Evolutionary conservation across 352 stramenopile species (phyloP).

Genomic region (Phytophthora quininea): DNA sequence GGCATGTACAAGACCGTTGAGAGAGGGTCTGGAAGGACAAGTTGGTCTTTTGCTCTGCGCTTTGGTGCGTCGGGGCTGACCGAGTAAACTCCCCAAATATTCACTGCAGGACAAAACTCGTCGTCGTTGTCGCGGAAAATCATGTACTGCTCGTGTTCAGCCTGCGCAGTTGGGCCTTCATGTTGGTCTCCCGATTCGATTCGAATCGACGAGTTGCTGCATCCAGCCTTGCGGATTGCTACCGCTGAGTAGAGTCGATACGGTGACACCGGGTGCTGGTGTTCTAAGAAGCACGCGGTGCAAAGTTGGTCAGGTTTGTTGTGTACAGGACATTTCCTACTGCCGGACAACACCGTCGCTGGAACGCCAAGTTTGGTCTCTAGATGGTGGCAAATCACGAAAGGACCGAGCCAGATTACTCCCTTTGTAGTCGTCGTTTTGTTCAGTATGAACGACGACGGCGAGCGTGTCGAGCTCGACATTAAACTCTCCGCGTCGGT

Average conservation of each 20-base stretch:
- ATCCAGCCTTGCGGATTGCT: constrained; percentile 17
- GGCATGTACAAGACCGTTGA: constrained; percentile 31
- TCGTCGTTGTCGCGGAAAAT: constrained; percentile 38
- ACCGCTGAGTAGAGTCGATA: constrained; percentile 36
- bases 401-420: constrained; percentile 57
- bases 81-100: constrained; percentile 39
- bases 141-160: constrained; percentile 26
- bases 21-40: constrained; percentile 24
- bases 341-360: constrained; percentile 8
- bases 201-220: constrained; percentile 18
- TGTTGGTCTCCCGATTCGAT: constrained; percentile 24
- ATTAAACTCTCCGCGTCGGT: constrained; percentile 8
- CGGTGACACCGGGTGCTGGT: constrained; percentile 26
- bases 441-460: neutral
- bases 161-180: neutral
- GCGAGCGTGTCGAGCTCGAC: neutral
- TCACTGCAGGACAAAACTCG: constrained; percentile 39
- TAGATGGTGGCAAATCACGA: constrained; percentile 41
- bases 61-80: constrained; percentile 10
- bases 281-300: constrained; percentile 30
- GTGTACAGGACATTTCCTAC: constrained; percentile 29
- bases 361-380: constrained; percentile 40
- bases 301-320: constrained; percentile 31
- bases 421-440: constrained; percentile 5
- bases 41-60: constrained; percentile 14